These are phyloP conservation scores for Canavalia gladiata DNA, from an alignment of 306 rosid genomes.

Conservation along the genomic window DNA sequence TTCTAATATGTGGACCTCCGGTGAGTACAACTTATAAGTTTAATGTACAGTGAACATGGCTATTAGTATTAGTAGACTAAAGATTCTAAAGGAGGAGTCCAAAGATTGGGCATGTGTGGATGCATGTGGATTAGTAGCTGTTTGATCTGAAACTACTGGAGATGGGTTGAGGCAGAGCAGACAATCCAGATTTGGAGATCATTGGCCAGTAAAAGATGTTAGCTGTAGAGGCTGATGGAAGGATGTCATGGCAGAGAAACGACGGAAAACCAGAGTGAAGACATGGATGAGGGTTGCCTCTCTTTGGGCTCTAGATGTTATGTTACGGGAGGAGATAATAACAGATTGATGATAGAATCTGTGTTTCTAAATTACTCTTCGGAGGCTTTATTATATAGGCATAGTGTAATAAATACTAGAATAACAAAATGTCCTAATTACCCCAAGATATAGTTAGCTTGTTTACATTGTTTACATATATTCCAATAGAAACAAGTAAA, in stretches of 20 bases:
- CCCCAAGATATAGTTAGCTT: neutral
- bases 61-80: slow-evolving; percentile 35
- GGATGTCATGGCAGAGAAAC: neutral
- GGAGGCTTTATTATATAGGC: neutral
- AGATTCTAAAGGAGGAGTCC: slow-evolving; percentile 10
- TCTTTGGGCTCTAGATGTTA: neutral
- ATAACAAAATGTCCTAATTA: neutral
- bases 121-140: neutral
- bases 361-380: neutral
- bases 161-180: neutral
- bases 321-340: neutral
- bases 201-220: neutral
- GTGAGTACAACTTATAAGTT: slow-evolving; percentile 65
- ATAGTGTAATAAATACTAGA: neutral
- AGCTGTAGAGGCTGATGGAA: neutral
- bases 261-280: neutral
- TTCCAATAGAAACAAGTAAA: slow-evolving; percentile 21
- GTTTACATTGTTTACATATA: neutral
- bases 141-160: neutral
- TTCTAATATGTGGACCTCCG: slow-evolving; percentile 88
- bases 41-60: slow-evolving; percentile 10
- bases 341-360: neutral
- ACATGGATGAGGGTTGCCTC: neutral
- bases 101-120: neutral
- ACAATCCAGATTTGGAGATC: neutral